Base-by-base conservation (phyloP, 352 stramenopile genomes). In the Blastocystis sp. region DNA sequence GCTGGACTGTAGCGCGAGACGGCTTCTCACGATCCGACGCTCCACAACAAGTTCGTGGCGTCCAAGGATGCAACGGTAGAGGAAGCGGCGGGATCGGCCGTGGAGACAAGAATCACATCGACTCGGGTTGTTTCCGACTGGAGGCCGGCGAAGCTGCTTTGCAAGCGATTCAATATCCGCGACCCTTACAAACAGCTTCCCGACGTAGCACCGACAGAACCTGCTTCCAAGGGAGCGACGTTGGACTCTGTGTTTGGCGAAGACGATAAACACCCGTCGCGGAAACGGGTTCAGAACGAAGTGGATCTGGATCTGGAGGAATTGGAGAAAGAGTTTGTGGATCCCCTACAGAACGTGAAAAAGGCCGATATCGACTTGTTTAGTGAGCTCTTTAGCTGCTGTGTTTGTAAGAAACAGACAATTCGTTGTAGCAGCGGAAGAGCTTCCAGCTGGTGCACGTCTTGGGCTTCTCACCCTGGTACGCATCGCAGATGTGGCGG, bases 361-460 rank as follows among this genome's bases (percentile, higher is more conserved):
- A 81, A 81, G 42, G 69, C 69, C 11, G 69, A 81, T 46, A 42
- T 81, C 11, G 69, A 81, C 27, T 64, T 81, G 48, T 81, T 81
- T 32, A 42, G 18, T 81, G 34, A 48, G 27, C 34, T 81, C 8
- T 81, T 81, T 64, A 63, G 34, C 44, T 81, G 49, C 48, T 3
- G n/a, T 81, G 69, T 75, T 75, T 75, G 36, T 48, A 54, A 75
- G 32, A 75, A 75, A 75, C 36, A 75, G 24, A 75, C 32, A 54
- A 32, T 34, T 51, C n/a, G 11, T 67, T 34, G 42, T 75, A 48
- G 36, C 27, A 75, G 48, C 63, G 27, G 63, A 38, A 48, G 36
- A 75, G 18, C 29, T 11, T 51, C 63, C 71, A 84, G 34, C 21
- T 72, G 21, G 69, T 61, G 51, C 75, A 85, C 3, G 34, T 29